Evolutionary conservation across 2,329 filamentous ascomycete genomes (phyloP), one percentile per base, ranked within the genome.

Genomic region (Fusarium sulawesiense): DNA sequence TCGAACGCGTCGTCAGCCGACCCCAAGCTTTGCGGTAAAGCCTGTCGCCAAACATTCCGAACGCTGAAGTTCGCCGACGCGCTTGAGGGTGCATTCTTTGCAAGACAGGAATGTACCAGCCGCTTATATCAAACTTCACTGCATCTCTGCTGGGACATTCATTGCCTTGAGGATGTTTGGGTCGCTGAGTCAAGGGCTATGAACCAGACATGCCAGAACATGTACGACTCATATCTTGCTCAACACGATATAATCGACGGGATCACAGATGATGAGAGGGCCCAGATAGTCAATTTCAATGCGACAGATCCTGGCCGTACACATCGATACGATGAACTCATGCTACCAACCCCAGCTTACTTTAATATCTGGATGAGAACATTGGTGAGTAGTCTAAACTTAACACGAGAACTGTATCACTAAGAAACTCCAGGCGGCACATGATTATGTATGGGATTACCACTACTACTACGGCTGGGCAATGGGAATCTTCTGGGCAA

Each of bases 31-130:
- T 64, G 61, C 11, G 61, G 40, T 5, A 64, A 58, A 13, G 61
- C 60, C 7, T 64, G 61, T 18, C 60, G 61, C 9, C 61, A 64
- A 50, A 64, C 61, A 4, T 64, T 58, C 34, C 60, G 61, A 12
- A 64, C 51, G 9, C 45, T 64, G n/a, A 41, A 55, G 16, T 64
- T 64, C n/a, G 21, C 27, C 18, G 61, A 64, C 20, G 45, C 61
- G 3, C 61, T 45, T 11, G n/a, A 56, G 4, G 60, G 60, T 4
- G 40, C 41, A 1, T 64, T 64, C 16, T 64, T 64, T 8, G n/a
- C 50, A 1, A 55, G 40, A 3, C 60, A 64, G 3, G 61, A 64
- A 29, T 64, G 61, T 7, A 50, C 20, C 1, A 64, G 61, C 3
- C 45, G 14, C 2, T 14, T 50, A 5, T 64, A 64, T 4, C 61